Conservation (phyloP, 176 grass and related monocot genomes). For the Cymbopogon citratus region DNA sequence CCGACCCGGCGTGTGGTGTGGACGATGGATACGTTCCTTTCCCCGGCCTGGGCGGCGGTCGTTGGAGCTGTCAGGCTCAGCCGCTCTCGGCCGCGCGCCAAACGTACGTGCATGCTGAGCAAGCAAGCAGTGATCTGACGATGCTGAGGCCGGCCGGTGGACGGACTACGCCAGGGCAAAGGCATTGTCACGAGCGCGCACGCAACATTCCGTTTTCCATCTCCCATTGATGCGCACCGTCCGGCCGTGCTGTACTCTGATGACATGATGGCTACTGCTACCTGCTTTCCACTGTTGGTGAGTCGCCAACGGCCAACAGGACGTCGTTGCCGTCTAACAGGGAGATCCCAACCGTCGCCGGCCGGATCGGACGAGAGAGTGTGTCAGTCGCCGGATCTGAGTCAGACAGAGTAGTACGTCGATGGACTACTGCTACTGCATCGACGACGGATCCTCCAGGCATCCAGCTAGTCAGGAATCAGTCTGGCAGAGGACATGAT, state of each 20-base stretch:
- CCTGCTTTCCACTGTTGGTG: neutral
- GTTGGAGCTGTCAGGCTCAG: neutral
- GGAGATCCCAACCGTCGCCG: slow-evolving; percentile 19
- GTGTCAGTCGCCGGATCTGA: neutral
- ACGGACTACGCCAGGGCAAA: neutral
- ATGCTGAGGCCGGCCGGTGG: neutral
- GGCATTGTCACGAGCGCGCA: neutral
- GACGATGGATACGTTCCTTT: neutral
- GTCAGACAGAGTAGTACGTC: neutral
- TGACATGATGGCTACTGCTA: slow-evolving; percentile 7
- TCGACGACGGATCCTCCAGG: too few species aligned
- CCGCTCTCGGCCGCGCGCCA: neutral
- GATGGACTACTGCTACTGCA: neutral
- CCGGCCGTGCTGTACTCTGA: neutral
- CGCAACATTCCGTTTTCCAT: neutral
- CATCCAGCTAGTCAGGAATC: too few species aligned
- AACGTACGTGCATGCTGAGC: neutral
- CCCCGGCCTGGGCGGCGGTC: neutral
- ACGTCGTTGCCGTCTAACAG: neutral
- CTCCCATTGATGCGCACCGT: neutral
- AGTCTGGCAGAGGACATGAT: neutral
- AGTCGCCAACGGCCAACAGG: neutral
- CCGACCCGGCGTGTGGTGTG: neutral
- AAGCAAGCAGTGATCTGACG: neutral
- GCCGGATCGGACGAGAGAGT: neutral